Percentiles rank a stretch among this genome's conserved stretches.
phyloP scores from a whole-genome alignment of 108 stramenopile genomes.

The Fistulifera solaris region DNA sequence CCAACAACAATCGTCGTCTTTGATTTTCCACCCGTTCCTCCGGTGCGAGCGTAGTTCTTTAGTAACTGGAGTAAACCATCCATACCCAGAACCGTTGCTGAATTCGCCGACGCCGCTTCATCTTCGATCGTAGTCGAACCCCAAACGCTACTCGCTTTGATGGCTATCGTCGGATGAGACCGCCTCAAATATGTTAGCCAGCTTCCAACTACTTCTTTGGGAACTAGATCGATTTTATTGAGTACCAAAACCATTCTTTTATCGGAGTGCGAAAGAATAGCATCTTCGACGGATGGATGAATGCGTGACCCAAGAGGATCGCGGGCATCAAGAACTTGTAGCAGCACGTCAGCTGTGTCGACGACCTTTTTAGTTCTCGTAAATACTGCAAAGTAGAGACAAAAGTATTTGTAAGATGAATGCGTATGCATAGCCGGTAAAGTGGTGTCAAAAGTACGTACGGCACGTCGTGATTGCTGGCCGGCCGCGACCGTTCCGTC shows the following conservation, averaged over 20 bases:
- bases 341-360: slow-evolving; percentile 89
- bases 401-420: no score
- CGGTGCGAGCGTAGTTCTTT: slow-evolving; percentile 96
- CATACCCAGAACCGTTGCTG: slow-evolving; percentile 72
- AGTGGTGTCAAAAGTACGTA: no score
- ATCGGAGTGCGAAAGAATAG: slow-evolving; percentile 73
- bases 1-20: slow-evolving; percentile 88
- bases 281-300: slow-evolving; percentile 81
- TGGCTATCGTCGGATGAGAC: slow-evolving; percentile 86
- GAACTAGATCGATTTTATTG: slow-evolving; percentile 98
- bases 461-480: slow-evolving; percentile 63
- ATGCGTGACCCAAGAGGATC: slow-evolving; percentile 93
- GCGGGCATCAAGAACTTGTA: slow-evolving; percentile 97
- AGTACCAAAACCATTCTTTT: slow-evolving; percentile 96
- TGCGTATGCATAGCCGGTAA: no score
- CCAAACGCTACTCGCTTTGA: slow-evolving; percentile 73
- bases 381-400: slow-evolving; percentile 38
- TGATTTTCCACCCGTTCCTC: slow-evolving; percentile 43
- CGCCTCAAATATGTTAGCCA: slow-evolving; percentile 89
- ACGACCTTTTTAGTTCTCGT: slow-evolving; percentile 91
- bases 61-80: slow-evolving; percentile 91
- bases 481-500: slow-evolving; percentile 44
- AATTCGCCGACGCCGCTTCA: slow-evolving; percentile 21
- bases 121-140: slow-evolving; percentile 36
- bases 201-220: slow-evolving; percentile 80